A percentile compares a stretch with the other conserved stretches of the same genome.
Conservation (phyloP, 2,329 filamentous ascomycete species). For the Aspergillus amoenus region DNA sequence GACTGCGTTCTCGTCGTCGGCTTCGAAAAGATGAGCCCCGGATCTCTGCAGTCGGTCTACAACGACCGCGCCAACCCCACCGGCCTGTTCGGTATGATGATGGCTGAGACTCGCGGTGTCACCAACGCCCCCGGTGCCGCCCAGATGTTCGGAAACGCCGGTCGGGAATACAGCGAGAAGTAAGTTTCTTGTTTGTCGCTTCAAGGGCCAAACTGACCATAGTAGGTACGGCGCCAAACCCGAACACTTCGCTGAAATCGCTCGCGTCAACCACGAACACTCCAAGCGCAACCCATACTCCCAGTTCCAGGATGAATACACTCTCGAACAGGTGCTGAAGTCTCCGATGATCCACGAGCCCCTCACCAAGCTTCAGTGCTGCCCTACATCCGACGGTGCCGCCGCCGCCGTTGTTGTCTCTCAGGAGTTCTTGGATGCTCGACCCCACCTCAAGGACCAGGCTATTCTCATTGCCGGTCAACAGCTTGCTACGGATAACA, state of each 20-base stretch:
- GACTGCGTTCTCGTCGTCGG: constrained; percentile 90
- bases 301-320: constrained; percentile 94
- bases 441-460: constrained; percentile 76
- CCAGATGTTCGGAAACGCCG: constrained; percentile 95
- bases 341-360: constrained; percentile 78
- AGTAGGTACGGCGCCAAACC: constrained; percentile 73
- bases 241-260: constrained; percentile 93
- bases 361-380: constrained; percentile 97
- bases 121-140: constrained; percentile 82
- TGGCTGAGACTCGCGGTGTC: constrained; percentile 76
- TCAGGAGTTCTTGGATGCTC: constrained; percentile 79
- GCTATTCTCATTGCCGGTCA: constrained; percentile 91
- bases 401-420: constrained; percentile 88
- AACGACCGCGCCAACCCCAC: constrained; percentile 81
- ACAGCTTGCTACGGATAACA: constrained; percentile 79
- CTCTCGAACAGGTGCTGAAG: constrained; percentile 74
- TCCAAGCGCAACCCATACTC: constrained; percentile 92
- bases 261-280: constrained; percentile 88
- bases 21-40: constrained; percentile 97
- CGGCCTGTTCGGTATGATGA: constrained; percentile 71
- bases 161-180: constrained; percentile 93
- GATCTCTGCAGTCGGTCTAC: constrained; percentile 80
- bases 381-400: constrained; percentile 89
- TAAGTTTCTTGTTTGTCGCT: constrained; percentile 38
- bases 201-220: neutral